Evolutionary conservation across 768 basidiomycete genomes (phyloP).

Genomic region (Pulveroboletus sp.): DNA sequence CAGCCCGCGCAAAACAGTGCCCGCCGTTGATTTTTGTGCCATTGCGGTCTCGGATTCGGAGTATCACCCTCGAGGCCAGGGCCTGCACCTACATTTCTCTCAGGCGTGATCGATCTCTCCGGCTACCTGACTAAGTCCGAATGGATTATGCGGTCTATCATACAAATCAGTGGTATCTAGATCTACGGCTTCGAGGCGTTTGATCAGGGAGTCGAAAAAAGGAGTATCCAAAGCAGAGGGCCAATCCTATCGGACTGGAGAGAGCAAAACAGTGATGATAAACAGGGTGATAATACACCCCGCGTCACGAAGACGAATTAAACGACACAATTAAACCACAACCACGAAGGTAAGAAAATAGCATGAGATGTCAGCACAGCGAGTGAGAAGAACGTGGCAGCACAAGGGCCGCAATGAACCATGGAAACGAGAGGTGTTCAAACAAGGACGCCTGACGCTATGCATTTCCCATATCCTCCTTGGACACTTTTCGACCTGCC

Average conservation of each 20-base stretch:
- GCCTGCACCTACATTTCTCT: conserved; percentile 3
- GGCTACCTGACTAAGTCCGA: background rate
- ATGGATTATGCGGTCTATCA: conserved; percentile 10
- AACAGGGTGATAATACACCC: conserved; percentile 1
- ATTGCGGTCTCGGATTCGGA: background rate
- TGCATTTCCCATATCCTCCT: background rate
- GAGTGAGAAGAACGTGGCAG: background rate
- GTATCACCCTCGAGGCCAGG: conserved; percentile 7
- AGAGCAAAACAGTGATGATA: background rate
- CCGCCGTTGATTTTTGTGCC: background rate
- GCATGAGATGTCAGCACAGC: background rate
- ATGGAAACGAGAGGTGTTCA: background rate
- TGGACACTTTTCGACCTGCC: background rate
- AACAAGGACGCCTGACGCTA: background rate
- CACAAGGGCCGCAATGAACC: background rate
- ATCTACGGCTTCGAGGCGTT: background rate
- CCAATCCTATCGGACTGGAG: background rate
- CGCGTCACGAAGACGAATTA: background rate
- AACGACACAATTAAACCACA: background rate
- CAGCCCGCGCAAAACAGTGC: conserved; percentile 13
- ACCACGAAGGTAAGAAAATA: background rate
- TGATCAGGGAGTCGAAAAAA: background rate
- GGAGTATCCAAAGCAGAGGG: background rate
- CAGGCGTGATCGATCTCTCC: background rate
- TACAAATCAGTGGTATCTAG: background rate